phyloP scores from a whole-genome alignment of 768 basidiomycete species.

The Kwoniella heveanensis region DNA sequence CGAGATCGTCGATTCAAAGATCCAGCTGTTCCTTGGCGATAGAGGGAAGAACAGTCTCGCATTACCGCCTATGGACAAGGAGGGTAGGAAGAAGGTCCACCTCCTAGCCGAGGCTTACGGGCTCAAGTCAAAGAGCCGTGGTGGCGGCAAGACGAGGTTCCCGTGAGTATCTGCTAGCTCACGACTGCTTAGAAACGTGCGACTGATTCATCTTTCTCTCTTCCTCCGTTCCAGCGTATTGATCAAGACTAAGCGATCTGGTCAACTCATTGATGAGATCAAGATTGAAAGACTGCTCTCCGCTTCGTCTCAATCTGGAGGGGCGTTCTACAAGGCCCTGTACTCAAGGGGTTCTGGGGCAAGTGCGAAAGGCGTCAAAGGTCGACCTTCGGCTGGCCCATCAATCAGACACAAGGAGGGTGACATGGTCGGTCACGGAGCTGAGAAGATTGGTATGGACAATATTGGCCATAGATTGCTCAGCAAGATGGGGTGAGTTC shows the following conservation, averaged over 20 bases:
- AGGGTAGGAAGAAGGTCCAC: conserved; percentile 72
- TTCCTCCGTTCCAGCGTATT: conserved; percentile 59
- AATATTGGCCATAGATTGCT: conserved; percentile 89
- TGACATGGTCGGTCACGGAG: conserved; percentile 81
- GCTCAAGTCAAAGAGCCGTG: conserved; percentile 73
- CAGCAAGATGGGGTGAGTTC: conserved; percentile 71
- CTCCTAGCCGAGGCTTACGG: conserved; percentile 77
- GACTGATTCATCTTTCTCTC: too few species aligned
- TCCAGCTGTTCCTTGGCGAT: conserved; percentile 70
- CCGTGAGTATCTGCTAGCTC: too few species aligned
- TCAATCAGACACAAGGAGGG: conserved; percentile 71
- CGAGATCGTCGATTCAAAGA: conserved; percentile 57
- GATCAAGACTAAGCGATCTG: conserved; percentile 67
- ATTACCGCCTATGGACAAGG: conserved; percentile 77
- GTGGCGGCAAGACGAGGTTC: conserved; percentile 69
- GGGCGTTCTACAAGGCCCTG: conserved; percentile 53
- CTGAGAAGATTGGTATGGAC: conserved; percentile 73
- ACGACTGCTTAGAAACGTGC: too few species aligned
- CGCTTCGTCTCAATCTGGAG: conserved; percentile 46
- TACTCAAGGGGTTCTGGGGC: conserved; percentile 54
- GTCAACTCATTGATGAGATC: conserved; percentile 63
- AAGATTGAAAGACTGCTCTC: conserved; percentile 62
- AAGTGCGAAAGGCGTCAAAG: conserved; percentile 35
- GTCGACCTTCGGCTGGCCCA: conserved; percentile 28
- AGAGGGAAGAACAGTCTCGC: conserved; percentile 63